Evolutionary conservation across 768 basidiomycete genomes (phyloP), one percentile per base, ranked within the genome.

Genomic region (Kwoniella dendrophila): DNA sequence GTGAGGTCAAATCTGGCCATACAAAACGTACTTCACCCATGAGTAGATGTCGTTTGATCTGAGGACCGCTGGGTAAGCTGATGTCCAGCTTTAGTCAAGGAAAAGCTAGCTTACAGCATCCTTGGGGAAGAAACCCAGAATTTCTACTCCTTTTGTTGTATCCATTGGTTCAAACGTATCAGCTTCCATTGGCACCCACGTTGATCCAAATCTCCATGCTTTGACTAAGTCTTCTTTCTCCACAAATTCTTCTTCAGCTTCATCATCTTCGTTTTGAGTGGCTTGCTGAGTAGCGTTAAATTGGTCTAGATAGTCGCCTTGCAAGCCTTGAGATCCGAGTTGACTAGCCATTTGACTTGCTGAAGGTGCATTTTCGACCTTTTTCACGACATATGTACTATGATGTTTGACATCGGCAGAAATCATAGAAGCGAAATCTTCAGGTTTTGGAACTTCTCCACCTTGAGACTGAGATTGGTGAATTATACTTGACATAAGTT

Each of bases 21-120:
- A 96, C 81, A 69, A 91, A 94, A 50, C 87, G 85, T 30, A 95
- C 82, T 78, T 97, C 94, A 12, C 89, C 86, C 85, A 96, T 88
- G 26, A 85, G 81, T 29, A 86, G 83, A 67, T 92, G 90, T 32
- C 91, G 85, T 56, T 90, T 88, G 79, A 92, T 88, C 92, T 94
- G 68, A 5, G 2, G 14, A 14, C 3, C 26, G 24, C 24, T 60
- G 6, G 38, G n/a, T 55, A 7, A 50, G 51, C 32, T 30, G 26
- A n/a, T 43, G 12, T 18, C 34, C 11, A 29, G 48, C 4, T 40
- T 59, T 26, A 29, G 18, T n/a, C 32, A 59, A 16, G 12, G 29
- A n/a, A 40, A n/a, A 20, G 5, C 1, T 18, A 27, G 64, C 80
- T 64, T 67, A 92, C 92, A 64, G 88, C 87, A 56, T 84, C 83